Percentiles rank a stretch among this genome's conserved stretches.
Evolutionary conservation across 2,329 filamentous ascomycete species (phyloP).

Genomic region (Xylariaceae sp.): DNA sequence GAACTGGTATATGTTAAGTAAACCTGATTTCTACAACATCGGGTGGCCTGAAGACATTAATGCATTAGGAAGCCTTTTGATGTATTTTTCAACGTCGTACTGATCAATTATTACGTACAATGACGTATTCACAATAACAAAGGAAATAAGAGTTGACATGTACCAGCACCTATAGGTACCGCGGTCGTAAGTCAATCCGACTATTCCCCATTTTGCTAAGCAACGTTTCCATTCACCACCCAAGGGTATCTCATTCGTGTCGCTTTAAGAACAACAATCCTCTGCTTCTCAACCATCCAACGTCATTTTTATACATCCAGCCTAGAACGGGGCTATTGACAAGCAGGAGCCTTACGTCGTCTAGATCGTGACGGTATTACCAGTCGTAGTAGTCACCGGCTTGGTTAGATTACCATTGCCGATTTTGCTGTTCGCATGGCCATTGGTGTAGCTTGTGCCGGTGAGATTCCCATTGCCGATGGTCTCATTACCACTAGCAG

Average conservation of each 20-base stretch:
- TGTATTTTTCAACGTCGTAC: too few species aligned
- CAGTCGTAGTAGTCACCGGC: slow-evolving; percentile 1
- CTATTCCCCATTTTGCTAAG: too few species aligned
- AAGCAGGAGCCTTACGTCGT: not conserved
- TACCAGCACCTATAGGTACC: slow-evolving; percentile 10
- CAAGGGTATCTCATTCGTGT: slow-evolving; percentile 3
- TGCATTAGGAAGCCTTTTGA: too few species aligned
- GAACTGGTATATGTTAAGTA: too few species aligned
- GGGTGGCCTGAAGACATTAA: too few species aligned
- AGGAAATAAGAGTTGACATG: too few species aligned
- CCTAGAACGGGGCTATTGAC: not conserved
- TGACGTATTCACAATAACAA: too few species aligned
- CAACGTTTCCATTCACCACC: not conserved
- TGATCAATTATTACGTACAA: too few species aligned
- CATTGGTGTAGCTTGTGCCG: slow-evolving; percentile 24
- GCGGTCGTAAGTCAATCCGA: not conserved
- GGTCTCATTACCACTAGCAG: slow-evolving; percentile 17
- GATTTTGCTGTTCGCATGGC: not conserved
- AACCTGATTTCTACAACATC: too few species aligned
- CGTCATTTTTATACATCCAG: too few species aligned
- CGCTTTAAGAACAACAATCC: not conserved
- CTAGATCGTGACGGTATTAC: slow-evolving; percentile 10
- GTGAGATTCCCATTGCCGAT: slow-evolving; percentile 26
- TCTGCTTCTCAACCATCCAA: not conserved
- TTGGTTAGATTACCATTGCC: slow-evolving; percentile 19